These are phyloP conservation scores for Lantana camara DNA, from an alignment of 257 asterid genomes.

Conservation along the genomic window DNA sequence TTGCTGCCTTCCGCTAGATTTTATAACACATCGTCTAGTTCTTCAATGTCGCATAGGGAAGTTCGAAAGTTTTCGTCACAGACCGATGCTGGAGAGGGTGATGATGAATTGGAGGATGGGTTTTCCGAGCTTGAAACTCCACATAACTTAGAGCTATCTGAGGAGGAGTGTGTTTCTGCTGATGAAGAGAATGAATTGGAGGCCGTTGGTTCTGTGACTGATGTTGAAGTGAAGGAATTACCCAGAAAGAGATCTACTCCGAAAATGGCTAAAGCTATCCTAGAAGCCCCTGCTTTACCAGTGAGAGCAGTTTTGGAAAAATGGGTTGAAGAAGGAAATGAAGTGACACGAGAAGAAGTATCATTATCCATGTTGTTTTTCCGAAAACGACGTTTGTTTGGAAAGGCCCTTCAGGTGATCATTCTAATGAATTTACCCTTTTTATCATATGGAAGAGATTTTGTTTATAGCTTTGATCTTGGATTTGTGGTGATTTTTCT, in stretches of 20 bases:
- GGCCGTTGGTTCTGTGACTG: slow-evolving; percentile 37
- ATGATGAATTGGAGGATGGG: slow-evolving; percentile 42
- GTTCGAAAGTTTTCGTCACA: slow-evolving; percentile 50
- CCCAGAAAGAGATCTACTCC: slow-evolving; percentile 27
- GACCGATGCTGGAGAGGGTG: slow-evolving; percentile 54
- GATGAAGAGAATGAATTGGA: slow-evolving; percentile 44
- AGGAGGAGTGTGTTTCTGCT: slow-evolving; percentile 25
- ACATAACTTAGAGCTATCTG: slow-evolving; percentile 24
- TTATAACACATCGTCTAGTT: slow-evolving; percentile 30
- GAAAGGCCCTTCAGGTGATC: slow-evolving; percentile 79
- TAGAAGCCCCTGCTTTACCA: slow-evolving; percentile 39
- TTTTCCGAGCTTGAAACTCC: slow-evolving; percentile 66
- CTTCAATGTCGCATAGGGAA: slow-evolving; percentile 30
- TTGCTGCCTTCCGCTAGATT: slow-evolving; percentile 37
- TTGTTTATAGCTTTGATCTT: not conserved
- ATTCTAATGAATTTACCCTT: not conserved
- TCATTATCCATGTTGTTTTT: slow-evolving; percentile 38
- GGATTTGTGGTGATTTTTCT: not conserved
- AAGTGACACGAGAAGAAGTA: slow-evolving; percentile 49
- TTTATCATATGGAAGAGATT: not conserved
- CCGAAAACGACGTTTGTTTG: slow-evolving; percentile 48
- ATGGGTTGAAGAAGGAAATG: slow-evolving; percentile 75
- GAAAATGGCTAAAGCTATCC: slow-evolving; percentile 45
- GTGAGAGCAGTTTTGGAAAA: slow-evolving; percentile 48
- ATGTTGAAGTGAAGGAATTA: slow-evolving; percentile 27